Evolutionary conservation across 495 filamentous ascomycete genomes (phyloP), one percentile per base, ranked within the genome.

Genomic region (Pseudoneurospora amorphoporcata): DNA sequence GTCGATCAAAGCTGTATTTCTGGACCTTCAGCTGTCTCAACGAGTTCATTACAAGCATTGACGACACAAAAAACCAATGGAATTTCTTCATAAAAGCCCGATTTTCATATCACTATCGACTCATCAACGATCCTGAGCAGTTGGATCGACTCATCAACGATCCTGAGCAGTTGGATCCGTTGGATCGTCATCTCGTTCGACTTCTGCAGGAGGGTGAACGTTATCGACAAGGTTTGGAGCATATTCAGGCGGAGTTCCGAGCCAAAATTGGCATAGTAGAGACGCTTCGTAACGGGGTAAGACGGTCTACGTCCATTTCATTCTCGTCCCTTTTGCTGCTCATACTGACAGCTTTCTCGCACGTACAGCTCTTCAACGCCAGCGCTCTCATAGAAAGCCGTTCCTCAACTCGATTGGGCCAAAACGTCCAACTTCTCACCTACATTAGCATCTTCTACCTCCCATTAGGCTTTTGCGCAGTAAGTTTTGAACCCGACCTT

Each of bases 391-490:
- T 81, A n/a, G 82, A 84, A 73, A 82, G 76, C 42, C 74, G 80
- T 10, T 69, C 74, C 9, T 78, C 79, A 1, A 81, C 81, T 0
- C 70, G 78, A 40, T 71, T 83, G 0, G 79, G 79, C 0, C 71
- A 83, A n/a, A 82, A 83, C 68, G 76, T 83, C 16, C 81, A 76
- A 68, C 76, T 83, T 4, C 74, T 82, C 38, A 82, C 80, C 12
- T 81, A 76, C 65, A 76, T 83, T 39, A 81, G 79, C 74, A 81
- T 82, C 39, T 82, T 81, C 70, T 83, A 76, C 38, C 75, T 82
- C 4, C 81, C 81, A 2, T 71, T 83, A 8, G 71, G 76, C 0
- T 81, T 82, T 32, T 82, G 80, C 72, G 68, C 70, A 3, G 73
- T 75, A 70, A 53, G 68, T 39, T 14, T 4, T 17, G 4, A 40